Conservation (phyloP, 2,329 filamentous ascomycete species). For the Clonostachys byssicola region DNA sequence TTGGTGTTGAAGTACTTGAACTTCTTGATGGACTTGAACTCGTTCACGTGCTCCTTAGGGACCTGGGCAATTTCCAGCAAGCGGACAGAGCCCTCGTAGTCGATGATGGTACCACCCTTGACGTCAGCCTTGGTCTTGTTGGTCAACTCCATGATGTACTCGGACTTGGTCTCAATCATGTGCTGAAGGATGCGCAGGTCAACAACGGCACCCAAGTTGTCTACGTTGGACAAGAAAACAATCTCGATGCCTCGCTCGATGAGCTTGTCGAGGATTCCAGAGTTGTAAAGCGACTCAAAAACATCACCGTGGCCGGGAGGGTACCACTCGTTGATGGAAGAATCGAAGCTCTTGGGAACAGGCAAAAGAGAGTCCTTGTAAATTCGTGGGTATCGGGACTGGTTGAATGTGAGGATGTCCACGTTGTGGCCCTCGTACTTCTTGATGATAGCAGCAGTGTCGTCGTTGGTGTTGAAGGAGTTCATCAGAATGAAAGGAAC, state of each 20-base stretch:
- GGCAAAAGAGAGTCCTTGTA: conserved; percentile 97
- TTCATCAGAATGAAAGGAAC: conserved; percentile 99
- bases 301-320: conserved; percentile 98
- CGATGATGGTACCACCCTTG: conserved; percentile 99
- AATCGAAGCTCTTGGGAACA: conserved; percentile 84
- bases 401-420: conserved; percentile 99
- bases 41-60: conserved; percentile 98
- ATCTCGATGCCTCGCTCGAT: conserved; percentile 94
- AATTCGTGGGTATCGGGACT: conserved; percentile 96
- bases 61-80: conserved; percentile 98
- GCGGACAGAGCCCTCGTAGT: conserved; percentile 95
- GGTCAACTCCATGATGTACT: conserved; percentile 99
- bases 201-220: conserved; percentile 96
- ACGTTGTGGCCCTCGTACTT: conserved; percentile 99
- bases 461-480: conserved; percentile 99
- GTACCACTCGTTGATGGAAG: conserved; percentile 94
- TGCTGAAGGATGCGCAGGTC: conserved; percentile 98
- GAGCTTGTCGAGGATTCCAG: conserved; percentile 94
- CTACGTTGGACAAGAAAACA: conserved; percentile 97
- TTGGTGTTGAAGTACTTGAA: conserved; percentile 99
- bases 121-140: conserved; percentile 99
- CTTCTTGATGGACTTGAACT: conserved; percentile 99
- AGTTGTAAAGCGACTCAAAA: conserved; percentile 99
- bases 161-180: conserved; percentile 95
- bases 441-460: conserved; percentile 99